Percentiles rank a stretch among this genome's conserved stretches.
These are phyloP conservation scores for Dendrobium huoshanense DNA, from an alignment of 106 monocot species.

Conservation along the genomic window DNA sequence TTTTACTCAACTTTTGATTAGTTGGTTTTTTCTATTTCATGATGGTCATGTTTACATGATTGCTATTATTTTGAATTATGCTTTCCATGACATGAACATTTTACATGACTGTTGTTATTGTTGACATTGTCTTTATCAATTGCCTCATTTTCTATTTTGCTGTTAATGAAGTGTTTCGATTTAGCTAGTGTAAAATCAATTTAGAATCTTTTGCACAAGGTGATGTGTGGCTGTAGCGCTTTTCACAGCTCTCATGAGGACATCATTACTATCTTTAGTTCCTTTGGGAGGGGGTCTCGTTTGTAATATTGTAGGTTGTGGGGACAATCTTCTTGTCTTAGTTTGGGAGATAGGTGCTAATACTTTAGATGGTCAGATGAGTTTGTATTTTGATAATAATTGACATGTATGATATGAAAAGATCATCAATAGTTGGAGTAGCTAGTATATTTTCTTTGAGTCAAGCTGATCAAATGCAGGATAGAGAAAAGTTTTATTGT, in stretches of 20 bases:
- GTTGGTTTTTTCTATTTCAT: background rate
- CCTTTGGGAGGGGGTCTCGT: background rate
- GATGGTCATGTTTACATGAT: background rate
- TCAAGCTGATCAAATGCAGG: background rate
- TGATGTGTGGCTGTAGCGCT: background rate
- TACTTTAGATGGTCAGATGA: background rate
- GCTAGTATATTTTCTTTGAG: background rate
- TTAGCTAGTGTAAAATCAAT: background rate
- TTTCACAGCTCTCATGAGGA: background rate
- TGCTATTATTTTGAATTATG: background rate
- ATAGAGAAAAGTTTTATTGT: background rate
- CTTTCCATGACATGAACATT: background rate
- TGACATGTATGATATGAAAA: background rate
- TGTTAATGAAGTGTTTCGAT: background rate
- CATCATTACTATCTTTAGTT: background rate
- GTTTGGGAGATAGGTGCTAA: background rate
- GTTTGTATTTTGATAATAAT: background rate
- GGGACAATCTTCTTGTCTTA: background rate
- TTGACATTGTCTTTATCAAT: background rate
- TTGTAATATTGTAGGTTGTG: background rate
- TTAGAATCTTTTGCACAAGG: background rate
- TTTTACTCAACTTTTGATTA: background rate
- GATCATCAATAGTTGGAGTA: background rate
- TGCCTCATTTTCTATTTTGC: background rate
- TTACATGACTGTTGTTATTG: no score